Percentiles rank a stretch among this genome's conserved stretches.
These are phyloP conservation scores for Acanthamoeba lenticulata DNA, from an alignment of 208 protist genomes.

Conservation along the genomic window DNA sequence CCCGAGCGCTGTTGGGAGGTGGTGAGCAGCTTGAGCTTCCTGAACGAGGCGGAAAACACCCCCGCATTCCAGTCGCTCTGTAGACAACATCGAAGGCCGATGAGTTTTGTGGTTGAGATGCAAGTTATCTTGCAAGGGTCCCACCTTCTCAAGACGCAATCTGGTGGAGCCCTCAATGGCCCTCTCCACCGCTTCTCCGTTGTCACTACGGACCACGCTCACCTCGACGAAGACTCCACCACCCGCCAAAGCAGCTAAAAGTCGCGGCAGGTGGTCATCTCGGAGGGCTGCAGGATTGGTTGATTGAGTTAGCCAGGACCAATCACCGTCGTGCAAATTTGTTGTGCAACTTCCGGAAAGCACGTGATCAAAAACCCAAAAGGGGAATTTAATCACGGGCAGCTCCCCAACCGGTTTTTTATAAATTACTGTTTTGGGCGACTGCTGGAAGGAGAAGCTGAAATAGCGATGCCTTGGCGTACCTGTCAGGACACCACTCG, in stretches of 20 bases:
- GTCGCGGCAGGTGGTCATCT: neutral
- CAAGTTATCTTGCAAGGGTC: neutral
- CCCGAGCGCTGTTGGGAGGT: constrained; percentile 24
- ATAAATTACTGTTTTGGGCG: no score
- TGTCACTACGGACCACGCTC: neutral
- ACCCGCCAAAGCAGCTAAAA: neutral
- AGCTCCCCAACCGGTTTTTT: no score
- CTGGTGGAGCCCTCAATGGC: neutral
- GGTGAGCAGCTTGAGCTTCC: constrained; percentile 38
- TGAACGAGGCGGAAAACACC: neutral
- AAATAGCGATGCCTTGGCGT: neutral
- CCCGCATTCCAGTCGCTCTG: neutral
- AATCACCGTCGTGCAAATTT: no score
- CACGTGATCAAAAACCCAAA: no score
- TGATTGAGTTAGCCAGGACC: no score
- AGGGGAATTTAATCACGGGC: no score
- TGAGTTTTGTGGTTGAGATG: neutral
- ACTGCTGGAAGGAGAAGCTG: no score
- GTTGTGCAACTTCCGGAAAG: no score
- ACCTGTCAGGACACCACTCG: no score
- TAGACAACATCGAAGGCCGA: no score
- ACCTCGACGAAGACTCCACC: neutral
- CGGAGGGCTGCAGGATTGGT: no score
- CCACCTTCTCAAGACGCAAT: neutral
- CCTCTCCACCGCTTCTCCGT: neutral